A percentile compares a stretch with the other conserved stretches of the same genome.
Evolutionary conservation across 2,329 filamentous ascomycete species (phyloP).

Genomic region (Penicillium psychrosexuale): DNA sequence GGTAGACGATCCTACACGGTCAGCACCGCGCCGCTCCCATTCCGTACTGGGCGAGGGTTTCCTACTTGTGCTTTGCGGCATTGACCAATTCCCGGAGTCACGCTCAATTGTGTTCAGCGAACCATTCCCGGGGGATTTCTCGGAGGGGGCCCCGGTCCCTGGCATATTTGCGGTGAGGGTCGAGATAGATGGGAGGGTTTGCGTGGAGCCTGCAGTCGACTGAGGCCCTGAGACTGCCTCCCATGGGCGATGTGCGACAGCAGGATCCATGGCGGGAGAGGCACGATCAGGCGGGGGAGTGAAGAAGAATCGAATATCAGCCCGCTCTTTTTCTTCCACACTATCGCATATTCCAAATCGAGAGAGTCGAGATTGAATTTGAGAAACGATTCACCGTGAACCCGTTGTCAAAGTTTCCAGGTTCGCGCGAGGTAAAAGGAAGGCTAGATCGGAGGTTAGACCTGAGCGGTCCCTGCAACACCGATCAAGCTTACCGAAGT

Average conservation of each 20-base stretch:
- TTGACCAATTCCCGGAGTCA: conserved; percentile 60
- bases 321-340: conserved; percentile 1
- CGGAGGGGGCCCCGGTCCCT: conserved; percentile 29
- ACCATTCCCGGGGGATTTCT: conserved; percentile 43
- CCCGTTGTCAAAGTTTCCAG: not conserved
- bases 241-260: conserved; percentile 45
- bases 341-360: conserved; percentile 28
- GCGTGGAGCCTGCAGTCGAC: conserved; percentile 32
- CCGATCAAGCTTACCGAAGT: not conserved
- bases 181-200: conserved; percentile 48
- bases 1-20: conserved; percentile 45
- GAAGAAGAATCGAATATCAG: not conserved
- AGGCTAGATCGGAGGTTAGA: not conserved
- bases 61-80: conserved; percentile 57
- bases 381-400: not conserved
- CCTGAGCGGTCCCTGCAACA: not conserved
- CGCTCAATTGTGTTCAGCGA: conserved; percentile 50
- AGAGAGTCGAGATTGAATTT: not conserved
- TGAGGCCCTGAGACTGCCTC: conserved; percentile 40
- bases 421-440: conserved; percentile 4
- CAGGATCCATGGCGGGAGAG: conserved; percentile 38
- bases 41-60: conserved; percentile 16
- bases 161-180: conserved; percentile 47
- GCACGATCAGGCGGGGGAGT: not conserved
- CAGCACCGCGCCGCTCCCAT: conserved; percentile 21